phyloP scores from a whole-genome alignment of 768 basidiomycete genomes.

The Mycena belliarum region DNA sequence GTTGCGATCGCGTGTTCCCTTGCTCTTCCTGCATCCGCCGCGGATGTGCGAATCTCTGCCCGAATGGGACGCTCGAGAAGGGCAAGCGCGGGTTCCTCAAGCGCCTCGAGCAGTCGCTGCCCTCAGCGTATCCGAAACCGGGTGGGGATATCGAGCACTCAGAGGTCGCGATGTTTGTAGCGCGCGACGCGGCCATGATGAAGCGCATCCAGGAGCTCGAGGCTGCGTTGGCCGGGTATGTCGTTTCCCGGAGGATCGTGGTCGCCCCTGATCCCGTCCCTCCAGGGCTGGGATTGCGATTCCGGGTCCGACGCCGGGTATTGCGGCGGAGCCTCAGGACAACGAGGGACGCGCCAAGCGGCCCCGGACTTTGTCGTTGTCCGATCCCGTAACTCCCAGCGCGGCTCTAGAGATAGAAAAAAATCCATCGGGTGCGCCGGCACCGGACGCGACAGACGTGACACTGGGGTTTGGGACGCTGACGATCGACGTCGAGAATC shows the following conservation, averaged over 20 bases:
- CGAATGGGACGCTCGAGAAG: constrained; percentile 29
- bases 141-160: constrained; percentile 11
- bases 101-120: constrained; percentile 27
- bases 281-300: constrained; percentile 14
- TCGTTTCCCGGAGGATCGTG: not conserved
- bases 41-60: constrained; percentile 43
- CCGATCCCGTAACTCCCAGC: not conserved
- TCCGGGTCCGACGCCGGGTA: not conserved
- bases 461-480: constrained; percentile 26
- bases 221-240: constrained; percentile 22
- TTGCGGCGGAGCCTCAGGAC: constrained; percentile 1
- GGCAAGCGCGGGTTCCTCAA: constrained; percentile 28
- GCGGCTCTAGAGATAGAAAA: not conserved
- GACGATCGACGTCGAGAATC: constrained; percentile 27
- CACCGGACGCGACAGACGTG: constrained; percentile 19
- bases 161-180: constrained; percentile 28
- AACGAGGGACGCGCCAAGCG: constrained; percentile 19
- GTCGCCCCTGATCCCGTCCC: not conserved
- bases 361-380: constrained; percentile 13
- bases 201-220: constrained; percentile 29
- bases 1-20: constrained; percentile 41
- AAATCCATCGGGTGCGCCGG: not conserved
- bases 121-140: constrained; percentile 12
- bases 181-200: constrained; percentile 26
- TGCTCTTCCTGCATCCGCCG: constrained; percentile 43